A percentile compares a stretch with the other conserved stretches of the same genome.
phyloP scores from a whole-genome alignment of 345 rosid species.

The Rubroshorea leprosula region DNA sequence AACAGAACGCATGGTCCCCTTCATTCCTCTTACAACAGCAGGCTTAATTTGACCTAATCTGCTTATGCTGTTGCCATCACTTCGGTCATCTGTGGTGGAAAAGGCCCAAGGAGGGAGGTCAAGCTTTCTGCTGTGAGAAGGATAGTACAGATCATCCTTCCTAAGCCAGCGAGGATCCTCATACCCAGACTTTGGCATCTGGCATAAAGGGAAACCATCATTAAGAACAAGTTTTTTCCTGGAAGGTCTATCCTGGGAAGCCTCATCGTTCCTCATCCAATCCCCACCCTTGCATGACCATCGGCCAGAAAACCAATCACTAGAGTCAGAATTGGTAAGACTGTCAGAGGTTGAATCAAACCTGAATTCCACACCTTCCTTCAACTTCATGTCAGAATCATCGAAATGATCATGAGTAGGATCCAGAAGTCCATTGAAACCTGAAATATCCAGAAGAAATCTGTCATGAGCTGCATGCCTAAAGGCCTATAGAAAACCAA shows the following conservation, averaged over 20 bases:
- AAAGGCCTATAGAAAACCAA: constrained; percentile 5
- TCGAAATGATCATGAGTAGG: constrained; percentile 25
- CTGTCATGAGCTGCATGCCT: constrained; percentile 17
- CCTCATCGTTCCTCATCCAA: constrained; percentile 90
- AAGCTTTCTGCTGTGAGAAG: constrained; percentile 71
- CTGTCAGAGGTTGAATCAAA: constrained; percentile 28
- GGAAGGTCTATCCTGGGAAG: constrained; percentile 47
- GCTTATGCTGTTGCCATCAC: constrained; percentile 33
- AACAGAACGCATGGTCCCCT: constrained; percentile 69
- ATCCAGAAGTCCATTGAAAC: constrained; percentile 38
- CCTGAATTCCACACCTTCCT: constrained; percentile 36
- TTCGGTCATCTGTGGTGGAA: constrained; percentile 69
- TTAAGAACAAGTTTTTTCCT: constrained; percentile 76
- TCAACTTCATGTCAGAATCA: constrained; percentile 29
- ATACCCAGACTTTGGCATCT: constrained; percentile 78
- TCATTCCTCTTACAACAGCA: constrained; percentile 53
- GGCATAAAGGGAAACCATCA: constrained; percentile 94
- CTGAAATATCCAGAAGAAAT: constrained; percentile 27
- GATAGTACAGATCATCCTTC: constrained; percentile 77
- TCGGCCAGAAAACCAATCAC: constrained; percentile 67
- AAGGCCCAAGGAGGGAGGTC: constrained; percentile 96
- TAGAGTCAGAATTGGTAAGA: constrained; percentile 35
- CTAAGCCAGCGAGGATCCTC: constrained; percentile 93
- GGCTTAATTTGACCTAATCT: constrained; percentile 41
- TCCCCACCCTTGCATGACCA: constrained; percentile 99